phyloP scores from a whole-genome alignment of 208 protist species.

The Zelonia costaricensis region DNA sequence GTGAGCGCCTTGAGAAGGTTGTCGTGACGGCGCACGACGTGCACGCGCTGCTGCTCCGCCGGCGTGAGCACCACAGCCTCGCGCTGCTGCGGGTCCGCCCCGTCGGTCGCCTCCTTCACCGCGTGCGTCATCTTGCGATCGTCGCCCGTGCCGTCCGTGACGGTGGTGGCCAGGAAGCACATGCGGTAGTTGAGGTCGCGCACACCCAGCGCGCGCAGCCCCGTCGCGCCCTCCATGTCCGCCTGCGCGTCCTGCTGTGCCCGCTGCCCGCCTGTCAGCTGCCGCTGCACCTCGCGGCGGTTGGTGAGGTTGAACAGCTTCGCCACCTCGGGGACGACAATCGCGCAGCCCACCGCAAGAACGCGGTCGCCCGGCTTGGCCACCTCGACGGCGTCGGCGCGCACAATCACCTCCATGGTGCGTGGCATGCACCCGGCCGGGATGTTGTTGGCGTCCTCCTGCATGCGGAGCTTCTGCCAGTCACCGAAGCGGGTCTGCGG shows the following conservation, averaged over 20 bases:
- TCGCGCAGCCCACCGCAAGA: constrained; percentile 95
- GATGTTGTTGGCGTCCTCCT: constrained; percentile 96
- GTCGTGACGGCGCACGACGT: constrained; percentile 73
- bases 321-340: constrained; percentile 98
- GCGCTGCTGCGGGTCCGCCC: constrained; percentile 17
- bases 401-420: constrained; percentile 98
- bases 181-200: constrained; percentile 98
- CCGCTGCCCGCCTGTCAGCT: constrained; percentile 77
- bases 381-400: constrained; percentile 97
- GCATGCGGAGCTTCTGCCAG: constrained; percentile 98
- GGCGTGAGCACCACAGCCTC: constrained; percentile 59
- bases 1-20: constrained; percentile 92
- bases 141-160: constrained; percentile 85
- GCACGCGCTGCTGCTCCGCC: constrained; percentile 76
- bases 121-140: constrained; percentile 88
- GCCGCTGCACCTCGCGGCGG: constrained; percentile 83
- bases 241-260: constrained; percentile 83
- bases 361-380: constrained; percentile 98
- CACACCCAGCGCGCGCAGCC: constrained; percentile 97
- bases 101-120: constrained; percentile 65
- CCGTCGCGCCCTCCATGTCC: constrained; percentile 93
- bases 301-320: constrained; percentile 90
- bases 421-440: constrained; percentile 96
- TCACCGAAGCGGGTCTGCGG: constrained; percentile 95
- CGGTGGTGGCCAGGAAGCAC: constrained; percentile 96